Conservation (phyloP, 2,329 filamentous ascomycete genomes). For the Epichloe gansuensis region DNA sequence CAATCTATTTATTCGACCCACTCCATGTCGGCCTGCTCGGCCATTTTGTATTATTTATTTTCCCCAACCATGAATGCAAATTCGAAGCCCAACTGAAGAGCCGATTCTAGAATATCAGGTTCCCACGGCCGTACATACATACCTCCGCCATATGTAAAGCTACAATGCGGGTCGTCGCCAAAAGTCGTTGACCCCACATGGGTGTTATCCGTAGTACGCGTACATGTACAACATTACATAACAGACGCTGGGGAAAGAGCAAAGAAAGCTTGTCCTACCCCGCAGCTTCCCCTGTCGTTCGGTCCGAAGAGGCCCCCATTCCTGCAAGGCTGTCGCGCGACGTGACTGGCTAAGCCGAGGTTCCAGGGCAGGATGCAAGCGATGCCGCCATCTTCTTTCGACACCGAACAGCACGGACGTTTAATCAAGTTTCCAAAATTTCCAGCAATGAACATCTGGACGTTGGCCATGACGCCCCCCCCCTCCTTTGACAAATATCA, state of each 20-base stretch:
- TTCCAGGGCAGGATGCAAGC: neutral
- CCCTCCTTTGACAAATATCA: no score
- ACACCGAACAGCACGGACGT: no score
- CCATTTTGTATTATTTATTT: no score
- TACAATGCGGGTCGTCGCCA: neutral
- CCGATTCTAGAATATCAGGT: neutral
- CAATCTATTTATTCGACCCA: neutral
- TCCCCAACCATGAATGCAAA: no score
- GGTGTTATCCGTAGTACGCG: no score
- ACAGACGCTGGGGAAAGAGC: neutral
- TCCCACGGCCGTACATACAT: no score
- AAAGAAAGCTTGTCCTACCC: neutral
- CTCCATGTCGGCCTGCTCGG: neutral
- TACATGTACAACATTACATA: no score
- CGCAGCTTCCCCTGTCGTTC: slow-evolving; percentile 1
- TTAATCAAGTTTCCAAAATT: no score
- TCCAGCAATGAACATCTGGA: neutral
- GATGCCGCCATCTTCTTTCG: neutral
- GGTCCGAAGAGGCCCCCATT: slow-evolving; percentile 7
- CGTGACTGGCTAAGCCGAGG: neutral
- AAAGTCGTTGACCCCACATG: no score
- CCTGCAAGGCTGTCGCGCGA: slow-evolving; percentile 5
- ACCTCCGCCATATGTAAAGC: no score
- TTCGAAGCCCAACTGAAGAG: neutral
- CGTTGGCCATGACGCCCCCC: slow-evolving; percentile 25